Conservation (phyloP, 2,329 filamentous ascomycete species). For the Xylariaceae sp. region DNA sequence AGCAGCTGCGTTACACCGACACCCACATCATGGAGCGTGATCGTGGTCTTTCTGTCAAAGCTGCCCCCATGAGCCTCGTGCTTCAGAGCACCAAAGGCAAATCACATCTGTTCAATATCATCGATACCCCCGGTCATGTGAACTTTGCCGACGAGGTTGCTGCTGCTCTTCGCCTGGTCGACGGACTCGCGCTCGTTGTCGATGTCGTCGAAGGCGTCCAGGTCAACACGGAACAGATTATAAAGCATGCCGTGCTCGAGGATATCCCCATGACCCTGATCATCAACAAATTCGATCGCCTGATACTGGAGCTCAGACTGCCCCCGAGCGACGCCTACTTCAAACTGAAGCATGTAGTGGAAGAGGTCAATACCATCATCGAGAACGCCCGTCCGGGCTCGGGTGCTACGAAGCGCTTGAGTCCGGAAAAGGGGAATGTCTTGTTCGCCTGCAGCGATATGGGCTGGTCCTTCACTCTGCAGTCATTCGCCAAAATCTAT, state of each 20-base stretch:
- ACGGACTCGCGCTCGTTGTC: constrained; percentile 89
- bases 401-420: constrained; percentile 75
- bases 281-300: constrained; percentile 94
- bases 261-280: constrained; percentile 85
- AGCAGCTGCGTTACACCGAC: constrained; percentile 93
- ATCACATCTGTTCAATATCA: constrained; percentile 88
- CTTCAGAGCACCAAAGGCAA: constrained; percentile 86
- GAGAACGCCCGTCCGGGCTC: constrained; percentile 79
- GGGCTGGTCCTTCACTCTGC: constrained; percentile 94
- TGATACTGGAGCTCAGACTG: constrained; percentile 90
- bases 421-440: constrained; percentile 97
- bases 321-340: constrained; percentile 96
- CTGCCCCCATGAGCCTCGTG: constrained; percentile 90
- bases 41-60: constrained; percentile 85
- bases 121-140: constrained; percentile 96
- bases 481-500: constrained; percentile 96
- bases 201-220: constrained; percentile 99
- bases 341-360: constrained; percentile 97
- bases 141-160: constrained; percentile 98
- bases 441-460: constrained; percentile 90
- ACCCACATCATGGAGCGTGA: constrained; percentile 85
- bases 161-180: constrained; percentile 77
- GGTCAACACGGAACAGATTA: constrained; percentile 93
- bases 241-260: constrained; percentile 90
- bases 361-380: constrained; percentile 95